Percentiles rank a stretch among this genome's conserved stretches.
Evolutionary conservation across 139 green algal genomes (phyloP).

Genomic region (Auxenochlorella protothecoides): DNA sequence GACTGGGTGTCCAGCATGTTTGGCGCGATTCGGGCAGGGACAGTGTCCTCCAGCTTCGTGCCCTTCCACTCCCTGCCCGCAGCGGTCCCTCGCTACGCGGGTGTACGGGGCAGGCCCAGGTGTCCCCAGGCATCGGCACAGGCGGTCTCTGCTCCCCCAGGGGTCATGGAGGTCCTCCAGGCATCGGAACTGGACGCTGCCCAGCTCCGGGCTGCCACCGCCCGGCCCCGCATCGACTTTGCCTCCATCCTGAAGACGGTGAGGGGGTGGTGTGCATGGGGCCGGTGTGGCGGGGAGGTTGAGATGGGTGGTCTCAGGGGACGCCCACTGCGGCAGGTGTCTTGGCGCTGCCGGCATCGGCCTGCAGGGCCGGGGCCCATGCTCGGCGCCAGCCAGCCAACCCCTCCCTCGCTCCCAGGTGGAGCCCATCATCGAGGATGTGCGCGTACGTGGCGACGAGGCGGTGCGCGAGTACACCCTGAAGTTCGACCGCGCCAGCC

Average conservation of each 20-base stretch:
- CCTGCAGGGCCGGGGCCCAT: too few relatives aligned
- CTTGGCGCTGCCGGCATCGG: not conserved
- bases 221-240: slow-evolving; percentile 84
- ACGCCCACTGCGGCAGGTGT: not conserved
- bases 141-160: too few relatives aligned
- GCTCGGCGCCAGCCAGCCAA: too few relatives aligned
- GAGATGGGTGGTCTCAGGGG: not conserved
- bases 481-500: slow-evolving; percentile 79
- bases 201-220: slow-evolving; percentile 37
- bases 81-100: too few relatives aligned
- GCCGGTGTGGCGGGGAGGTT: not conserved
- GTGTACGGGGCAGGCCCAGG: too few relatives aligned
- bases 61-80: too few relatives aligned
- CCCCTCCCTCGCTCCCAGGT: slow-evolving; percentile 42
- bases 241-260: slow-evolving; percentile 74
- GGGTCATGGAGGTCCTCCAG: slow-evolving; percentile 17
- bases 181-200: slow-evolving; percentile 15
- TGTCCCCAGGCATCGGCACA: too few relatives aligned
- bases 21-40: too few relatives aligned
- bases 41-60: too few relatives aligned
- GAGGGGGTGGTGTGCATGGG: slow-evolving; percentile 3
- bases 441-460: slow-evolving; percentile 68
- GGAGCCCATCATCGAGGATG: slow-evolving; percentile 79
- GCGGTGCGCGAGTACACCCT: slow-evolving; percentile 82
- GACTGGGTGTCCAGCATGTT: too few relatives aligned